A percentile compares a stretch with the other conserved stretches of the same genome.
Conservation (phyloP, 139 green algal genomes). For the Chlorella sorokiniana region DNA sequence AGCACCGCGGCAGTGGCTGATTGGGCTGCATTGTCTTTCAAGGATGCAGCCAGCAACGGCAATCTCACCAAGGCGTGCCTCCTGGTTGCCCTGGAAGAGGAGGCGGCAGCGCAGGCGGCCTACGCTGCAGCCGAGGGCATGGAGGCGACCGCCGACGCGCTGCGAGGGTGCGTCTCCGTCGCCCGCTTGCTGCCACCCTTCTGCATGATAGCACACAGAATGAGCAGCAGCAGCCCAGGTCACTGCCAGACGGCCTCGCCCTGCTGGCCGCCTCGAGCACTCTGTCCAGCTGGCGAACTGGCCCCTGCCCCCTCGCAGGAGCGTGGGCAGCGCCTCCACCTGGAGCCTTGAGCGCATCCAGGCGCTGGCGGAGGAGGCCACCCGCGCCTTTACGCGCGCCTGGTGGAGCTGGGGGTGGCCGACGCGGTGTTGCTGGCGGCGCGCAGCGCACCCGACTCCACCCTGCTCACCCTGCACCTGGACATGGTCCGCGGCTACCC, state of each 20-base stretch:
- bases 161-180: neutral
- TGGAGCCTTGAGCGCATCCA: constrained; percentile 18
- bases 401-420: constrained; percentile 6
- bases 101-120: constrained; percentile 8
- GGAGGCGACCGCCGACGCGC: neutral
- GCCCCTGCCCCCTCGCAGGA: neutral
- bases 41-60: neutral
- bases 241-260: neutral
- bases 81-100: constrained; percentile 15
- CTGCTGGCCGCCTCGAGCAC: neutral
- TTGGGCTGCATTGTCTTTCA: neutral
- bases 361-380: neutral
- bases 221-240: neutral
- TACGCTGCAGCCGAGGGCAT: constrained; percentile 4
- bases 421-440: constrained; percentile 8
- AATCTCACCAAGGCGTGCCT: constrained; percentile 20
- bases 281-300: neutral
- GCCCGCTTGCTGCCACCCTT: neutral
- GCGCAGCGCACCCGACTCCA: neutral
- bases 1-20: constrained; percentile 1
- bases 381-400: neutral
- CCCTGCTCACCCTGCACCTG: constrained; percentile 6
- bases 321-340: constrained; percentile 19
- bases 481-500: constrained; percentile 18
- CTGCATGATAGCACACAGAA: neutral